These are phyloP conservation scores for Microbotryomycetes sp. DNA, from an alignment of 1,284 basidiomycete species.

Conservation along the genomic window DNA sequence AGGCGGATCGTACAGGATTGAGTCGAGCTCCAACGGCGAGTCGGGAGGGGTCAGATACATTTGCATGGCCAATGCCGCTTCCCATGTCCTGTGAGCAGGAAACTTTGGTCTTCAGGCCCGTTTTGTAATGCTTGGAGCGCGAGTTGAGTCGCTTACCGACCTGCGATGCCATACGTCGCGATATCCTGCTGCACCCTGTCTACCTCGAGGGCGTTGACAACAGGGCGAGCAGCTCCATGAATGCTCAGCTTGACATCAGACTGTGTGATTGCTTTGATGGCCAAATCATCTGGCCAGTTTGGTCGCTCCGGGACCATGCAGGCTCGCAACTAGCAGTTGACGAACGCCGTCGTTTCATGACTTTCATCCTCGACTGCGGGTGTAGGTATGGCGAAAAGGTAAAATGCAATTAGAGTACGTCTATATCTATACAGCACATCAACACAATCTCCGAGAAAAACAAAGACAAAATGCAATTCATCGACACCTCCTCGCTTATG, in stretches of 20 bases:
- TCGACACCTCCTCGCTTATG: conserved; percentile 41
- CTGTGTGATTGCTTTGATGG: conserved; percentile 24
- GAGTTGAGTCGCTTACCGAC: conserved; percentile 55
- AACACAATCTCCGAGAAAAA: no score
- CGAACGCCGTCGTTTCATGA: no score
- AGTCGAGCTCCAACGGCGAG: conserved; percentile 38
- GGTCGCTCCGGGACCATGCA: no score
- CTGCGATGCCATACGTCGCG: conserved; percentile 62
- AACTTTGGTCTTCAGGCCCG: not conserved
- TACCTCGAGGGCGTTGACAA: conserved; percentile 21
- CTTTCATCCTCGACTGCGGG: no score
- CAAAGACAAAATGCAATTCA: not conserved
- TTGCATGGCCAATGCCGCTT: conserved; percentile 60
- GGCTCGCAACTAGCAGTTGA: no score
- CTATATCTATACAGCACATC: no score
- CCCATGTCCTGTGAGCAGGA: conserved; percentile 46
- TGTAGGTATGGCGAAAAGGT: no score
- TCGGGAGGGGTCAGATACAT: conserved; percentile 48
- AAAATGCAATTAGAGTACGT: no score
- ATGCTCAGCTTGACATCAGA: not conserved
- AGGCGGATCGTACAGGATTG: conserved; percentile 56
- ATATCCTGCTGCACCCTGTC: conserved; percentile 47
- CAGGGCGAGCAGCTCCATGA: not conserved
- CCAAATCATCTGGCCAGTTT: conserved; percentile 18
- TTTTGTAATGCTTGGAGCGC: no score